These are phyloP conservation scores for Cercophora samala DNA, from an alignment of 495 filamentous ascomycete species.

Conservation along the genomic window DNA sequence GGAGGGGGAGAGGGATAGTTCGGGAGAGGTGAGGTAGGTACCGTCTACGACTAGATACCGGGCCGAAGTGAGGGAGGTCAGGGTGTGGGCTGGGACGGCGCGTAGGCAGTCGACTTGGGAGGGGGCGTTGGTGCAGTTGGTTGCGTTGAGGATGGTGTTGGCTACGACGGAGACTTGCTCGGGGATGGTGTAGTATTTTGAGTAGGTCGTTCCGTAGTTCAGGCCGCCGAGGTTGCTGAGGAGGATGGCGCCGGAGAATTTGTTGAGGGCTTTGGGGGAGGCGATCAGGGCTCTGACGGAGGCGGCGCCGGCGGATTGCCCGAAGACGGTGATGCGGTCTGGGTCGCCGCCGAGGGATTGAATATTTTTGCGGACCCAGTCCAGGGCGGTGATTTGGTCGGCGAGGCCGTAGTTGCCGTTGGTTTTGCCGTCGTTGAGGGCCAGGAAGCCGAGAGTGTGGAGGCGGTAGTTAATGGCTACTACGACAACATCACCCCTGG, in stretches of 20 bases:
- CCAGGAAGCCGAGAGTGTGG: constrained; percentile 58
- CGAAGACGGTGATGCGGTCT: constrained; percentile 56
- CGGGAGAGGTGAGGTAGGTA: constrained; percentile 38
- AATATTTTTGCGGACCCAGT: constrained; percentile 64
- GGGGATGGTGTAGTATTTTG: constrained; percentile 46
- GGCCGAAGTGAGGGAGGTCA: constrained; percentile 32
- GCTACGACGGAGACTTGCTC: constrained; percentile 38
- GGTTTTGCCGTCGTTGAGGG: constrained; percentile 43
- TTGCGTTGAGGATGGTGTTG: constrained; percentile 42
- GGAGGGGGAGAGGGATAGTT: constrained; percentile 33
- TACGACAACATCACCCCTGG: constrained; percentile 56
- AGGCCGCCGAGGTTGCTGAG: constrained; percentile 50
- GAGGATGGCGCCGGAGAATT: constrained; percentile 50
- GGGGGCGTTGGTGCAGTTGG: constrained; percentile 41
- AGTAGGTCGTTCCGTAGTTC: constrained; percentile 44
- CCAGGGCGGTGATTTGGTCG: constrained; percentile 57
- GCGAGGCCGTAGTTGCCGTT: constrained; percentile 56
- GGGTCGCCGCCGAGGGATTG: constrained; percentile 59
- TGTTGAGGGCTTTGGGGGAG: constrained; percentile 48
- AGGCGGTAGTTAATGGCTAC: constrained; percentile 66
- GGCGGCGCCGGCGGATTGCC: constrained; percentile 54
- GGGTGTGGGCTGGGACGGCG: constrained; percentile 32
- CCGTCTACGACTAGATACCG: constrained; percentile 49
- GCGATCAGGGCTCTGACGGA: constrained; percentile 53
- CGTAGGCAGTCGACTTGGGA: constrained; percentile 49